Percentiles rank a stretch among this genome's conserved stretches.
phyloP scores from a whole-genome alignment of 805 yeast genomes.

The Candida taoyuanica region DNA sequence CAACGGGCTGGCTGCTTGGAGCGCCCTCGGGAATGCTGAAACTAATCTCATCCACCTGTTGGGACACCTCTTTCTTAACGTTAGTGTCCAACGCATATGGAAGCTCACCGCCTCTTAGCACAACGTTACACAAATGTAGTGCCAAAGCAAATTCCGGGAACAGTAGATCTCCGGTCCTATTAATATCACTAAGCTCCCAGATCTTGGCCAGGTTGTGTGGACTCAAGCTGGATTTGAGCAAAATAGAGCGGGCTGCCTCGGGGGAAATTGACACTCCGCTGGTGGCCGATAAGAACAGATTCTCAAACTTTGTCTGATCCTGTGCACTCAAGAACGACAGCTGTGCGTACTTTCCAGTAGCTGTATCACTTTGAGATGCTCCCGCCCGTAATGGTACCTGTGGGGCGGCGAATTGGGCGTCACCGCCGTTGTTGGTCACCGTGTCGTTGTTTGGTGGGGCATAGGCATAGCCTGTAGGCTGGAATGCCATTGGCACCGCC shows the following conservation, averaged over 20 bases:
- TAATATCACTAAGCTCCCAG: conserved; percentile 88
- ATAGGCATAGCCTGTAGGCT: conserved; percentile 4
- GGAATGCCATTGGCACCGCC: conserved; percentile 1
- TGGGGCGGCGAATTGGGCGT: background rate
- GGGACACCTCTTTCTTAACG: conserved; percentile 75
- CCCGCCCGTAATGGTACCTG: conserved; percentile 1
- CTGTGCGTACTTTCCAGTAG: conserved; percentile 32
- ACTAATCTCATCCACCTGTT: conserved; percentile 82
- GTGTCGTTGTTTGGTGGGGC: no score
- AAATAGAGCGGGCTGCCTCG: conserved; percentile 69
- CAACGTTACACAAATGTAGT: conserved; percentile 76
- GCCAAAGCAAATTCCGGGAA: conserved; percentile 96
- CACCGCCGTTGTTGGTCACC: background rate
- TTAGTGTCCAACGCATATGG: conserved; percentile 69
- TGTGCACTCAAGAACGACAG: conserved; percentile 77
- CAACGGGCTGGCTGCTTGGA: no score
- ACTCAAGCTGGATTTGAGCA: conserved; percentile 72
- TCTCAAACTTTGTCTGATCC: conserved; percentile 83
- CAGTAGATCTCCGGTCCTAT: conserved; percentile 74
- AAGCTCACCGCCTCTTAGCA: conserved; percentile 69
- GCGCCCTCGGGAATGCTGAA: conserved; percentile 61
- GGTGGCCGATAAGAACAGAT: conserved; percentile 75
- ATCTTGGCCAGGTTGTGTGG: conserved; percentile 77
- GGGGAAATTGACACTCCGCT: conserved; percentile 55
- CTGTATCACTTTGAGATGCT: background rate